phyloP scores from a whole-genome alignment of 768 basidiomycete species.

The Collybia mongolica region DNA sequence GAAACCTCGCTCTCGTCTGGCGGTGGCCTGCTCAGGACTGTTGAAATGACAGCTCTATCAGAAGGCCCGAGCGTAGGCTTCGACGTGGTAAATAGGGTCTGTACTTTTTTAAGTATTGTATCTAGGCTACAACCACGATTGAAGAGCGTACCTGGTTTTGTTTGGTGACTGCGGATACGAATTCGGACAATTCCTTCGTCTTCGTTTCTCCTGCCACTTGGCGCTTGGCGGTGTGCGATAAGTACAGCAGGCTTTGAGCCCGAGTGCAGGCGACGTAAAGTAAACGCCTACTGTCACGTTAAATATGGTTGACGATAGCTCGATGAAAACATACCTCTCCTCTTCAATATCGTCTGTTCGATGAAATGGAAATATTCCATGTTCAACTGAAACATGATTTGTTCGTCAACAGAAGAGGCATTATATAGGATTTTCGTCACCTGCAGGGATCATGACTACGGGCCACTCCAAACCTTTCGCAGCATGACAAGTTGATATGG shows the following conservation, averaged over 20 bases:
- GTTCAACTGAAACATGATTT: constrained; percentile 50
- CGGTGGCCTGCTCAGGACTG: constrained; percentile 46
- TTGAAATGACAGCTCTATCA: constrained; percentile 49
- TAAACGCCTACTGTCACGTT: constrained; percentile 51
- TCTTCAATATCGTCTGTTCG: constrained; percentile 76
- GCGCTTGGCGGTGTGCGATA: constrained; percentile 48
- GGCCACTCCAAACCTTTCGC: constrained; percentile 95
- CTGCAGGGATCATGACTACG: constrained; percentile 77
- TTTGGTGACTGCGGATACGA: constrained; percentile 45
- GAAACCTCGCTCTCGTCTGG: constrained; percentile 45
- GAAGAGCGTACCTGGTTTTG: constrained; percentile 38
- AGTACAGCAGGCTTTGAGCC: constrained; percentile 69
- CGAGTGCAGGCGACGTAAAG: constrained; percentile 90
- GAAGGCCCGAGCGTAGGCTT: constrained; percentile 38
- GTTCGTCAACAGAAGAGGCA: not conserved
- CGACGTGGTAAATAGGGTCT: constrained; percentile 43
- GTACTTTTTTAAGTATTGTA: constrained; percentile 2
- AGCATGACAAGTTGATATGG: constrained; percentile 83
- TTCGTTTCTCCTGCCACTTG: constrained; percentile 43
- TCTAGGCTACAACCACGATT: not conserved
- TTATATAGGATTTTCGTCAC: constrained; percentile 29
- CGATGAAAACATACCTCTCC: constrained; percentile 54
- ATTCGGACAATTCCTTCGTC: constrained; percentile 52
- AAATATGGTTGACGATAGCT: not conserved
- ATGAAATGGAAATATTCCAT: constrained; percentile 74